Base-by-base conservation (phyloP, 495 filamentous ascomycete species). In the Hypoxylon subgilvum region DNA sequence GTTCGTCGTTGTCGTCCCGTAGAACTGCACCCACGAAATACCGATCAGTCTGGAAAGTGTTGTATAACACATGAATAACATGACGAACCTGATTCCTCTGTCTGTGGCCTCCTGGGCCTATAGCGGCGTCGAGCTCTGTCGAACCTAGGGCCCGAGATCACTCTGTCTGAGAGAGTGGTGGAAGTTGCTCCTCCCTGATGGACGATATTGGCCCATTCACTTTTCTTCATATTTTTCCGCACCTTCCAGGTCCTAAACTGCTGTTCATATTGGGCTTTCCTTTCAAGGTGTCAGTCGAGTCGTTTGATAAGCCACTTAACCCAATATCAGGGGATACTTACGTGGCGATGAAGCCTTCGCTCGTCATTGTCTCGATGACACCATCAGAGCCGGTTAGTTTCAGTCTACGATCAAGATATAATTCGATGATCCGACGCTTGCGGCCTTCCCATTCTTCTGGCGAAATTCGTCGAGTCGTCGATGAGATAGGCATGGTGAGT, bases 321-420 rank as follows among this genome's bases (percentile, higher is more conserved):
- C 38, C 12, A 4, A 31, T 17, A 19, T 36, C n/a, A 49, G 8
- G 13, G n/a, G n/a, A 38, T 47, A 49, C 45, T 38, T 22, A 49
- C 45, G 45, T 49, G 32, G 45, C 45, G 2, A 22, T 18, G 32
- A 49, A 49, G 1, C 43, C 43, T 47, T 47, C 28, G 21, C 23
- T 22, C 7, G 12, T 13, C 45, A 49, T 41, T 19, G 22, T 13
- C 4, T 27, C 21, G 1, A 49, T 49, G n/a, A 49, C 17, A 12
- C 35, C 23, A 21, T 46, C 17, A 8, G 4, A 8, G 1, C n/a
- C 14, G 14, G 6, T 4, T 21, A 43, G 38, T 42, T 21, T 42
- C 32, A 21, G 38, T 16, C 8, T 12, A 16, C 17, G 36, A 32
- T 23, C 18, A 6, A 52, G 25, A 19, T 52, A 52, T 23, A 52